These are phyloP conservation scores for Neurospora tetraspora DNA, from an alignment of 495 filamentous ascomycete genomes.

Conservation along the genomic window DNA sequence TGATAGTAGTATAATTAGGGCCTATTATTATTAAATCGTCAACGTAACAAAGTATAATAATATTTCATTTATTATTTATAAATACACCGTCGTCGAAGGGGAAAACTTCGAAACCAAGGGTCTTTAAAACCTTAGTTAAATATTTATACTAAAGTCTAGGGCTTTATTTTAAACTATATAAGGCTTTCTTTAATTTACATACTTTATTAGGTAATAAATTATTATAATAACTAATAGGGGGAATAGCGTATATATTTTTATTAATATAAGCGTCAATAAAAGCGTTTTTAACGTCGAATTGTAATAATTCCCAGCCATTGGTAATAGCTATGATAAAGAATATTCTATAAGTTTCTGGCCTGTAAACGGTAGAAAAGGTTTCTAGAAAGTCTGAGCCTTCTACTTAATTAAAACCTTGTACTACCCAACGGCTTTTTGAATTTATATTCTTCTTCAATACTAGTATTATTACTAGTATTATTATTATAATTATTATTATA, in stretches of 20 bases:
- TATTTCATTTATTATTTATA: not conserved
- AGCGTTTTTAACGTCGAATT: not conserved
- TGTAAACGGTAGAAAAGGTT: not conserved
- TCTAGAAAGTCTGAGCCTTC: not conserved
- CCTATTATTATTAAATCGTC: not conserved
- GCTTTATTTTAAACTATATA: too few relatives aligned
- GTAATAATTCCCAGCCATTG: not conserved
- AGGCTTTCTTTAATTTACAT: too few relatives aligned
- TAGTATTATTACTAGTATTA: not conserved
- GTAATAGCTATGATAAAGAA: not conserved
- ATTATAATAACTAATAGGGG: not conserved
- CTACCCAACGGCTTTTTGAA: not conserved
- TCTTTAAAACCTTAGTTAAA: too few relatives aligned
- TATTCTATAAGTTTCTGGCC: constrained; percentile 1
- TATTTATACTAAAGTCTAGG: too few relatives aligned
- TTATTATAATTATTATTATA: not conserved
- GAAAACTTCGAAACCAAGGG: too few relatives aligned
- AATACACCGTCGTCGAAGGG: not conserved
- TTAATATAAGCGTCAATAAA: not conserved
- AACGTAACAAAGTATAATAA: not conserved
- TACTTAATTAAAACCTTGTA: constrained; percentile 1
- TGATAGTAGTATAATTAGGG: not conserved
- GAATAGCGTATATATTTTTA: not conserved
- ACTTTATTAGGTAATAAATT: not conserved
- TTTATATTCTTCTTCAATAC: not conserved